Evolutionary conservation across 2,329 filamentous ascomycete genomes (phyloP).

Genomic region (Apiospora saccharicola): DNA sequence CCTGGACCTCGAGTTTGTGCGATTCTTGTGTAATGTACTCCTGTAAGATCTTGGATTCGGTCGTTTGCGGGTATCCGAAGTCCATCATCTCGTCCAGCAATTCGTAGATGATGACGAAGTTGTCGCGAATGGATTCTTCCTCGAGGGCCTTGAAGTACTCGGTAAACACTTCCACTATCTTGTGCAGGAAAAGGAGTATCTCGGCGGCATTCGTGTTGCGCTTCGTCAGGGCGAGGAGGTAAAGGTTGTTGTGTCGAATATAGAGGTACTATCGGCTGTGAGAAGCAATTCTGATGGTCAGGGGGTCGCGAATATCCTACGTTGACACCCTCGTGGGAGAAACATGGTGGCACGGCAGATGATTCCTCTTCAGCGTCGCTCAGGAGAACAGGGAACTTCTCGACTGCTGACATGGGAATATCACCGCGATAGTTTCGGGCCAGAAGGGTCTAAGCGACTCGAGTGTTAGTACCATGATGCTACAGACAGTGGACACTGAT

Average conservation of each 20-base stretch:
- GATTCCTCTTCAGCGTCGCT: slow-evolving; percentile 99
- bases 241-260: slow-evolving; percentile 99
- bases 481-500: not conserved
- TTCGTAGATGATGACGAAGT: slow-evolving; percentile 99
- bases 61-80: slow-evolving; percentile 98
- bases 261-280: slow-evolving; percentile 81
- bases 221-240: slow-evolving; percentile 96
- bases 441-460: slow-evolving; percentile 80
- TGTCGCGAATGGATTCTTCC: slow-evolving; percentile 98
- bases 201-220: slow-evolving; percentile 99
- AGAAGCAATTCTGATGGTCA: slow-evolving; percentile 26
- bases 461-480: slow-evolving; percentile 8
- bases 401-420: slow-evolving; percentile 98
- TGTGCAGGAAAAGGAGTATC: slow-evolving; percentile 97
- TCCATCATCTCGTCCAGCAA: slow-evolving; percentile 99
- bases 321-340: slow-evolving; percentile 98
- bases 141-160: slow-evolving; percentile 99
- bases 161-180: slow-evolving; percentile 97
- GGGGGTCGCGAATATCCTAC: slow-evolving; percentile 57
- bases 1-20: slow-evolving; percentile 97
- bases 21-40: slow-evolving; percentile 99
- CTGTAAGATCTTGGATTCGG: slow-evolving; percentile 97
- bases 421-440: slow-evolving; percentile 98
- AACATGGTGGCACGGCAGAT: slow-evolving; percentile 95
- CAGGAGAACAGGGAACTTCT: slow-evolving; percentile 94